Conservation (phyloP, 345 rosid species). For the Ceriops zippeliana region DNA sequence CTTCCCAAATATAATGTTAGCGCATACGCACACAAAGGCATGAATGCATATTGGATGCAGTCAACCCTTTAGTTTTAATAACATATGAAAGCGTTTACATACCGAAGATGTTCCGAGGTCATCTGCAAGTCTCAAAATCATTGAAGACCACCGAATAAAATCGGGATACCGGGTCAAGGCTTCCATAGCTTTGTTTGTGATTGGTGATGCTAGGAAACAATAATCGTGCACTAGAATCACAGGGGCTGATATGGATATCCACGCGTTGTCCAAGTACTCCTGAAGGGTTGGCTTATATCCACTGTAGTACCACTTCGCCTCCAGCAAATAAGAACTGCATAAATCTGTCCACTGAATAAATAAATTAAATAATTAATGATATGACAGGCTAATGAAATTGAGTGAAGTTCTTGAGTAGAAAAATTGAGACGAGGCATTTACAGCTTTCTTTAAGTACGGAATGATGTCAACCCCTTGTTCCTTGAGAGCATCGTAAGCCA, state of each 20-base stretch:
- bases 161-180: not conserved
- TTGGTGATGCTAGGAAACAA: not conserved
- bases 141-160: not conserved
- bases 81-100: too few relatives aligned
- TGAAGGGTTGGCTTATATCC: conserved; percentile 10
- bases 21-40: too few relatives aligned
- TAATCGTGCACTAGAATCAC: not conserved
- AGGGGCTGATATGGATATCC: conserved; percentile 14
- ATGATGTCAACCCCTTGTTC: conserved; percentile 30
- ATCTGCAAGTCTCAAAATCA: not conserved
- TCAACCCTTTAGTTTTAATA: too few relatives aligned
- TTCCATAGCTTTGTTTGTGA: conserved; percentile 3
- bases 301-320: conserved; percentile 12
- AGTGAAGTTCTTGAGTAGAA: not conserved
- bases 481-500: conserved; percentile 25
- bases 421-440: conserved; percentile 6
- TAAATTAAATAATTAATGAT: too few relatives aligned
- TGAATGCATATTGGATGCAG: too few relatives aligned
- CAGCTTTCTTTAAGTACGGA: conserved; percentile 36
- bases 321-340: conserved; percentile 9
- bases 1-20: not conserved
- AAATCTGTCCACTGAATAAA: conserved; percentile 16
- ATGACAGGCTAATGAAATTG: not conserved
- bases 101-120: conserved; percentile 5
- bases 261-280: conserved; percentile 18